Base-by-base conservation (phyloP, 257 asterid species). In the Scutellaria barbata region DNA sequence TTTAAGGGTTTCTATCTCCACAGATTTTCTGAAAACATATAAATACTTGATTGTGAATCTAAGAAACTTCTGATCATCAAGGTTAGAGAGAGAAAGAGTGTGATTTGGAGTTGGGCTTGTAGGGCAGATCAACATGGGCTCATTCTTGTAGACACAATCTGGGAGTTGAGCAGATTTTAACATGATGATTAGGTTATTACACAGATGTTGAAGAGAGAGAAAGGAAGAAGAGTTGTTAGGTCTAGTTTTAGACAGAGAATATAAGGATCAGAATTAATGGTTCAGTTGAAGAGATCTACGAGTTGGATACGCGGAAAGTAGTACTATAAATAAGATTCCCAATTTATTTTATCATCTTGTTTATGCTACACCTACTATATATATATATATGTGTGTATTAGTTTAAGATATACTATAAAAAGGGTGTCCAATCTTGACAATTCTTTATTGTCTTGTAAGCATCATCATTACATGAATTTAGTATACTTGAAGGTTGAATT, bases 11-110 rank as follows among this genome's bases (percentile, higher is more conserved):
- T 84, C 84, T 4, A 47, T 4, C 63, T 25, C 55, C 1, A 82
- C 54, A 1, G 91, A 69, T 46, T 81, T 90, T 33, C 62, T 54
- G 84, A 77, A 91, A 41, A 87, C 78, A 35, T 87, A 89, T 47
- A 89, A 83, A 40, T 91, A 89, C 35, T 87, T 88, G 76, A 88
- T 90, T 12, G 96, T 74, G 77, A 90, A 92, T 71, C 97, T 81
- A 4, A 89, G 85, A 83, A 92, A 92, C 66, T 59, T 85, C 46
- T 92, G 95, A 79, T 92, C 96, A 42, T 92, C 96, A 25, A 92
- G 90, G 73, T 89, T 92, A 18, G 98, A 92, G 48, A 92, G 90
- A 53, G 80, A 77, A 8, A 92, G 84, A 0, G 77, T 72, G 55
- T 84, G 83, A 1, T 50, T 79, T 4, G 96, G 97, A 1, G 97